Conservation (phyloP, 2,329 filamentous ascomycete species). For the Claviceps digitariae region DNA sequence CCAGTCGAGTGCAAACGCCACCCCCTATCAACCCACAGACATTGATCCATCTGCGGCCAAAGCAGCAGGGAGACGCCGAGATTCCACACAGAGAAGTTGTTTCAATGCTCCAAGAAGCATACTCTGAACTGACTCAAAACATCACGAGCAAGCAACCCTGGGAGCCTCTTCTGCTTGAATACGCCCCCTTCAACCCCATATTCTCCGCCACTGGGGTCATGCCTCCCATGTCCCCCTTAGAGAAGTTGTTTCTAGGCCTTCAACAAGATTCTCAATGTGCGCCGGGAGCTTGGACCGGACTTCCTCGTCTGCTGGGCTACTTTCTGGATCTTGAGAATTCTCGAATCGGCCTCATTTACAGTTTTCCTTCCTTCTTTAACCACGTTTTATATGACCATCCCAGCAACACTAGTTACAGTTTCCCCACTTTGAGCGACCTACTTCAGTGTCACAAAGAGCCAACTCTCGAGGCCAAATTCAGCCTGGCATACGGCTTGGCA, state of each 20-base stretch:
- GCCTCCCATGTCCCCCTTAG: constrained; percentile 51
- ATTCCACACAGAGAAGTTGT: constrained; percentile 31
- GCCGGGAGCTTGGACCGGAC: constrained; percentile 44
- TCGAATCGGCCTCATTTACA: constrained; percentile 61
- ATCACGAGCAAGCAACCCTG: constrained; percentile 30
- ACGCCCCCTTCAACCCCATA: constrained; percentile 50
- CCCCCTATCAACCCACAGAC: constrained; percentile 43
- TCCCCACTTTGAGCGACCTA: constrained; percentile 41
- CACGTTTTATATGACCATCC: constrained; percentile 39
- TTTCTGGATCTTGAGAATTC: constrained; percentile 61
- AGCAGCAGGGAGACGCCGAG: constrained; percentile 21
- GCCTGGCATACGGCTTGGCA: constrained; percentile 57
- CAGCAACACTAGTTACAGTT: constrained; percentile 33
- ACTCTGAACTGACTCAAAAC: constrained; percentile 31
- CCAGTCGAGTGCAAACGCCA: constrained; percentile 46
- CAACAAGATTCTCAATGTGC: constrained; percentile 39
- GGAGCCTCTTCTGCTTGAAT: constrained; percentile 55
- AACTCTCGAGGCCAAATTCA: constrained; percentile 61
- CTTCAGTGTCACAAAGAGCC: constrained; percentile 43
- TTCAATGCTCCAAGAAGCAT: constrained; percentile 36
- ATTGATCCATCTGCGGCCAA: constrained; percentile 33
- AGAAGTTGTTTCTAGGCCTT: constrained; percentile 46
- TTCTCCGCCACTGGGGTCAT: constrained; percentile 49
- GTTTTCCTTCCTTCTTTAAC: constrained; percentile 53
- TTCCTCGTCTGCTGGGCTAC: constrained; percentile 51